A percentile compares a stretch with the other conserved stretches of the same genome.
phyloP scores from a whole-genome alignment of 2,329 filamentous ascomycete genomes.

The Fonsecaea monophora region DNA sequence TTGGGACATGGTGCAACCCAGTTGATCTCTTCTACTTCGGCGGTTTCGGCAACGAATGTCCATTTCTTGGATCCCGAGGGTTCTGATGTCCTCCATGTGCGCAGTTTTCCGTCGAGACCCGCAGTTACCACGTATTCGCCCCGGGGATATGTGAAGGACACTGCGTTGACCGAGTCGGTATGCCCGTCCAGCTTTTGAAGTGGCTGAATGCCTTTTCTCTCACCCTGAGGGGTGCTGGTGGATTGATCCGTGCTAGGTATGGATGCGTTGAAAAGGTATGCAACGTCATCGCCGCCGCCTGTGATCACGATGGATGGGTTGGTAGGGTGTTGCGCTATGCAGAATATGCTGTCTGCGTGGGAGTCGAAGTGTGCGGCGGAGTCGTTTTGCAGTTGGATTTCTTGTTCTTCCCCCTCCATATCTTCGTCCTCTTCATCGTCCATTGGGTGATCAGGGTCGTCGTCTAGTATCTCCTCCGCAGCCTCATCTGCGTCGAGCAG shows the following conservation, averaged over 20 bases:
- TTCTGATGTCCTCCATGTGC: conserved; percentile 67
- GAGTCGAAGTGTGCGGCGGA: conserved; percentile 89
- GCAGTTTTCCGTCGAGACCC: conserved; percentile 83
- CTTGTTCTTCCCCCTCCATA: conserved; percentile 62
- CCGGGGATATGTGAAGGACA: conserved; percentile 80
- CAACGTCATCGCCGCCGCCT: conserved; percentile 83
- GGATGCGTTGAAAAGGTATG: conserved; percentile 82
- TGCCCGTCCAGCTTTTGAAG: conserved; percentile 85
- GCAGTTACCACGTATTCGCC: conserved; percentile 87
- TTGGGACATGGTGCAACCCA: conserved; percentile 82
- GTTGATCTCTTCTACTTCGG: conserved; percentile 94
- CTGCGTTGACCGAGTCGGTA: conserved; percentile 85
- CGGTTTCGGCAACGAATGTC: conserved; percentile 75
- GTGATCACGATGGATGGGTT: conserved; percentile 81
- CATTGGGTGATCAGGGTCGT: conserved; percentile 72
- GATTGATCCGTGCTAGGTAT: conserved; percentile 68
- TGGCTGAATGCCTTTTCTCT: conserved; percentile 66
- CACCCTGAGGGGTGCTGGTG: conserved; percentile 65
- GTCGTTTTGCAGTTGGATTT: conserved; percentile 87
- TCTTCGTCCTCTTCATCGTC: conserved; percentile 67
- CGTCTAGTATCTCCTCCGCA: conserved; percentile 73
- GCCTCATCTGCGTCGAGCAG: conserved; percentile 80
- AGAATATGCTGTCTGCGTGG: conserved; percentile 91
- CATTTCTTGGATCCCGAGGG: conserved; percentile 59
- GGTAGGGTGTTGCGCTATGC: conserved; percentile 89